Evolutionary conservation across 805 yeast genomes (phyloP).

Genomic region (Schwanniomyces pseudopolymorphus): DNA sequence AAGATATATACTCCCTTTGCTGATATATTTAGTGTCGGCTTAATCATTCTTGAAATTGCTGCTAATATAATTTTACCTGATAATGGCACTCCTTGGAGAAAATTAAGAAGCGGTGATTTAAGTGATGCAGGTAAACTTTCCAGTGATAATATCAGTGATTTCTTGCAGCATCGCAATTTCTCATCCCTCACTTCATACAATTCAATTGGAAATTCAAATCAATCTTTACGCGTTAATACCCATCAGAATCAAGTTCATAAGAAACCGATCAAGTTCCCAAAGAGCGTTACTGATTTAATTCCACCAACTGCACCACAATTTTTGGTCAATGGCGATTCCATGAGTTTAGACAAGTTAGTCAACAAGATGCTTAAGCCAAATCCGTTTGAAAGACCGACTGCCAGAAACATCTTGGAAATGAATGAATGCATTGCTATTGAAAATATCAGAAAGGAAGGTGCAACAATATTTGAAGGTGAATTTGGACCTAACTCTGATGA

Average conservation of each 20-base stretch:
- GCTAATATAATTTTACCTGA: constrained; percentile 94
- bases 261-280: background rate
- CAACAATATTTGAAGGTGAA: constrained; percentile 93
- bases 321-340: constrained; percentile 53
- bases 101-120: constrained; percentile 89
- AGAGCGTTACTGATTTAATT: constrained; percentile 34
- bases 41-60: constrained; percentile 92
- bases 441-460: constrained; percentile 81
- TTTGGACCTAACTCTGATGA: constrained; percentile 63
- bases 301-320: constrained; percentile 90
- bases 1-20: constrained; percentile 89
- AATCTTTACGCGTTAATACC: constrained; percentile 4
- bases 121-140: constrained; percentile 90
- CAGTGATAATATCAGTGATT: constrained; percentile 45
- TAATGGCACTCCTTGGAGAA: constrained; percentile 96
- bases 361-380: constrained; percentile 87
- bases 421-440: constrained; percentile 80
- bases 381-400: constrained; percentile 79
- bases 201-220: constrained; percentile 12
- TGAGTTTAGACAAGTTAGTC: constrained; percentile 74
- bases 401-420: constrained; percentile 63
- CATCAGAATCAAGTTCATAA: background rate
- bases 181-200: constrained; percentile 33
- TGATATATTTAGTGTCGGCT: constrained; percentile 91
- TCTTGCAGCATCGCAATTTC: constrained; percentile 36